Percentiles rank a stretch among this genome's conserved stretches.
These are phyloP conservation scores for Leccinum variicolor DNA, from an alignment of 768 basidiomycete species.

Conservation along the genomic window DNA sequence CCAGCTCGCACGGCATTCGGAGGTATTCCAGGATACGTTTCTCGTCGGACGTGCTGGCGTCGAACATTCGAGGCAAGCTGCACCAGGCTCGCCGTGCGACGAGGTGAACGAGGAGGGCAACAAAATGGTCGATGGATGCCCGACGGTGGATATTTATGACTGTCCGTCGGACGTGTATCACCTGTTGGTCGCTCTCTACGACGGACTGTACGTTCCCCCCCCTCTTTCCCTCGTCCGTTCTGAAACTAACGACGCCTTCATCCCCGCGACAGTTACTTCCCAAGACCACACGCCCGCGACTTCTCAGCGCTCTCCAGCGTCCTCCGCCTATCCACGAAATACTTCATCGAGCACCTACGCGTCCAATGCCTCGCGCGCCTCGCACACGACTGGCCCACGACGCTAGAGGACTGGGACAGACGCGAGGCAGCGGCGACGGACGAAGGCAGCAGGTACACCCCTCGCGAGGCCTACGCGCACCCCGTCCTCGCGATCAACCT, in stretches of 20 bases:
- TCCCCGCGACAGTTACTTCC: slow-evolving; percentile 48
- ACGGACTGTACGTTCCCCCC: slow-evolving; percentile 59
- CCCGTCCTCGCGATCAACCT: slow-evolving; percentile 70
- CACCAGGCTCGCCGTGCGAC: neutral
- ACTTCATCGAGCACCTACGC: slow-evolving; percentile 67
- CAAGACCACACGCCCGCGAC: slow-evolving; percentile 44
- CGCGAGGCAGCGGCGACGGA: slow-evolving; percentile 59
- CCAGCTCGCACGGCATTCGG: slow-evolving; percentile 71
- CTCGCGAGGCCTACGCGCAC: slow-evolving; percentile 58
- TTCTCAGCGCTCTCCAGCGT: slow-evolving; percentile 61
- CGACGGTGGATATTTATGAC: slow-evolving; percentile 61
- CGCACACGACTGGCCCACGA: slow-evolving; percentile 61
- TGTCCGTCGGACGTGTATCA: slow-evolving; percentile 63
- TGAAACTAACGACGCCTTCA: neutral
- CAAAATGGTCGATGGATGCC: slow-evolving; percentile 54
- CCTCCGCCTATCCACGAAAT: slow-evolving; percentile 72
- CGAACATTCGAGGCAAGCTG: slow-evolving; percentile 11
- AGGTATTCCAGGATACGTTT: slow-evolving; percentile 70
- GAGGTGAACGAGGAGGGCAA: slow-evolving; percentile 25
- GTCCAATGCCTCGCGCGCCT: slow-evolving; percentile 58
- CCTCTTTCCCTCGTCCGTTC: neutral
- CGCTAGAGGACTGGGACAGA: slow-evolving; percentile 64
- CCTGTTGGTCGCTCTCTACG: slow-evolving; percentile 68
- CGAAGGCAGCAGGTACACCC: slow-evolving; percentile 48
- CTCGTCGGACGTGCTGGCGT: slow-evolving; percentile 54